phyloP scores from a whole-genome alignment of 768 basidiomycete genomes.

The Mycena olivaceomarginata region DNA sequence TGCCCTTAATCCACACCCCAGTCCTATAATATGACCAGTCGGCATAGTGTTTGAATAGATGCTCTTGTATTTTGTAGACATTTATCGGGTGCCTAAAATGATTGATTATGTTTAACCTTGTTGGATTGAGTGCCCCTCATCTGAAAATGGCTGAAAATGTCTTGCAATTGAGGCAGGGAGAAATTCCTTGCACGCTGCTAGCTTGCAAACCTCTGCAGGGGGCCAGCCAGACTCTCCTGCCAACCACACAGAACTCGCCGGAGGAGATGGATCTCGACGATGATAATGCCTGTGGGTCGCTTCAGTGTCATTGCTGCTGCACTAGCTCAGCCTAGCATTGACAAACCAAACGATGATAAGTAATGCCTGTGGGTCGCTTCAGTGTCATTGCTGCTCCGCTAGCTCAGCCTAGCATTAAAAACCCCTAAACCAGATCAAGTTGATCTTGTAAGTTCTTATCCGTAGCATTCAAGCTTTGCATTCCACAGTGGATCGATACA shows the following conservation, averaged over 20 bases:
- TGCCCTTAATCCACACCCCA: background rate
- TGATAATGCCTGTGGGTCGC: too few relatives aligned
- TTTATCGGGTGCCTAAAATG: background rate
- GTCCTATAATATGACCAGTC: constrained; percentile 30
- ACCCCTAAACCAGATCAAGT: too few relatives aligned
- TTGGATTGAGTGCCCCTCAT: background rate
- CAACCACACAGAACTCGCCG: background rate
- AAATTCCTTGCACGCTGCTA: background rate
- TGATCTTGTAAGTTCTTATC: too few relatives aligned
- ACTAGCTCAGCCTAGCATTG: too few relatives aligned
- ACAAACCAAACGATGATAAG: too few relatives aligned
- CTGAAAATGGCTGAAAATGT: background rate
- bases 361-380: too few relatives aligned
- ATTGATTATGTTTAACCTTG: background rate
- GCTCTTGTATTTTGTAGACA: constrained; percentile 22
- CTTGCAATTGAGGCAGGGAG: background rate
- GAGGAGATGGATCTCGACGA: too few relatives aligned
- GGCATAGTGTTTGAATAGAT: constrained; percentile 14
- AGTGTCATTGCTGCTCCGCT: too few relatives aligned
- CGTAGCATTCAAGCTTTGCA: too few relatives aligned
- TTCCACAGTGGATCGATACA: background rate
- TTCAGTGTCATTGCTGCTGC: too few relatives aligned
- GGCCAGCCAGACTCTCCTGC: background rate
- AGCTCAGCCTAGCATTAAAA: too few relatives aligned
- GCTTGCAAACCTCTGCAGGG: background rate